Percentiles rank a stretch among this genome's conserved stretches.
These are phyloP conservation scores for Paramecium sonneborni DNA, from an alignment of 73 alveolate genomes.

Conservation along the genomic window DNA sequence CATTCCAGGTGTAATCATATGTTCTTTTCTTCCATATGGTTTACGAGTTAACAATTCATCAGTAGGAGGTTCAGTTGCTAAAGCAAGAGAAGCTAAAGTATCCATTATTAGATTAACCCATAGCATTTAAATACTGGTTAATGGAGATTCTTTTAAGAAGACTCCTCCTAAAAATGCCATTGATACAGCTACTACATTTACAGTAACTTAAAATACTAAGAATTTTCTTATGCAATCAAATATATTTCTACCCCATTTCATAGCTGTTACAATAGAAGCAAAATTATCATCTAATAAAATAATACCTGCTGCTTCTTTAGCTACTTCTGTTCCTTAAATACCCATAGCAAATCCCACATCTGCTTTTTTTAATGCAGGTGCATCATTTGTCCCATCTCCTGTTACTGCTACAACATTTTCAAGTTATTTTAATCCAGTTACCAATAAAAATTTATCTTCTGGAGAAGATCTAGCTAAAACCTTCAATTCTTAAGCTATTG, in stretches of 20 bases:
- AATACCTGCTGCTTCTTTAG: slow-evolving; percentile 96
- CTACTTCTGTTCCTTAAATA: slow-evolving; percentile 96
- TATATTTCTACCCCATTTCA: slow-evolving; percentile 91
- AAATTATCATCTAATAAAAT: slow-evolving; percentile 89
- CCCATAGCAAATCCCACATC: slow-evolving; percentile 99
- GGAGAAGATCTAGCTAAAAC: slow-evolving; percentile 96
- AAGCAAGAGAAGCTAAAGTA: slow-evolving; percentile 90
- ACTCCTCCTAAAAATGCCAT: slow-evolving; percentile 90
- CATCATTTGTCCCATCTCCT: slow-evolving; percentile 99
- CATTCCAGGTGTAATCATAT: slow-evolving; percentile 85
- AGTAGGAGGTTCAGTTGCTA: slow-evolving; percentile 92
- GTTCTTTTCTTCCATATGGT: slow-evolving; percentile 81
- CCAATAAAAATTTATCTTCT: slow-evolving; percentile 90
- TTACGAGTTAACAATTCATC: slow-evolving; percentile 79
- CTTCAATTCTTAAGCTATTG: slow-evolving; percentile 83
- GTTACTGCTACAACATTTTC: slow-evolving; percentile 95
- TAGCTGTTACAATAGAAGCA: slow-evolving; percentile 86
- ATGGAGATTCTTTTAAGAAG: slow-evolving; percentile 84
- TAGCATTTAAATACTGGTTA: slow-evolving; percentile 87
- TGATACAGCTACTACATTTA: slow-evolving; percentile 87
- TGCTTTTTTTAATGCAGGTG: slow-evolving; percentile 96
- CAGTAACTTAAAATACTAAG: slow-evolving; percentile 89
- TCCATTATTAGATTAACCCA: slow-evolving; percentile 95
- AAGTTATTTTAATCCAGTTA: slow-evolving; percentile 86
- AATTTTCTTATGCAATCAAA: slow-evolving; percentile 93